Base-by-base conservation (phyloP, 306 rosid species). In the Castanea sativa region DNA sequence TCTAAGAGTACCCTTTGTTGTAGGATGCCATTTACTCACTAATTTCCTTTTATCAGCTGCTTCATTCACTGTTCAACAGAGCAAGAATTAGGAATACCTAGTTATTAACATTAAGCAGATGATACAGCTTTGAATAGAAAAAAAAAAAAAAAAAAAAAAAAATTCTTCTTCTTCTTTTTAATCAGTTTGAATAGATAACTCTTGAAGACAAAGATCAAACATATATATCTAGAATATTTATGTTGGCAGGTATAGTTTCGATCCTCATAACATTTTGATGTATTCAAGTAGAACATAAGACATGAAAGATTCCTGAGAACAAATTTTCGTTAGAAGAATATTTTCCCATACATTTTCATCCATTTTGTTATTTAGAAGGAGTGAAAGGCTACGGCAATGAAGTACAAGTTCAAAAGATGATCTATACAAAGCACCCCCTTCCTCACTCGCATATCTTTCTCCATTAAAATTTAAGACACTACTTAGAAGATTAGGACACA, bases 1-100 rank as follows among this genome's bases (percentile, higher is more conserved):
- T 81, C 85, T 83, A 51, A 94, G 99, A 4, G 99, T 94, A 32
- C 99, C 97, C 88, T 91, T 94, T 58, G 97, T 91, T 51, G 99
- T 94, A 59, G 99, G 95, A 86, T 94, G 99, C 99, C 99, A 94
- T 91, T 94, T 94, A 86, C 92, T 94, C 57, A 88, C 97, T 67
- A 84, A 63, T 82, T 92, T 94, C 77, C 86, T 85, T 85, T 67
- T 77, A 41, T 83, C 88, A 58, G 74, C 84, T 73, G 87, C 88
- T 52, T 83, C 92, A 64, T 86, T 81, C 15, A 38, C 92, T 89
- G 86, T 33, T 83, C 43, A 65, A 25, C 61, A 64, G 12, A 38
- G 41, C 12, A 21, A 27, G 32, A 51, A 33, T 55, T 20, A 14
- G 32, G 16, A 35, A 58, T 33, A 38, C 15, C 29, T 8, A 11